These are phyloP conservation scores for Lasiodiplodia sp. DNA, from an alignment of 2,329 filamentous ascomycete species.

Conservation along the genomic window DNA sequence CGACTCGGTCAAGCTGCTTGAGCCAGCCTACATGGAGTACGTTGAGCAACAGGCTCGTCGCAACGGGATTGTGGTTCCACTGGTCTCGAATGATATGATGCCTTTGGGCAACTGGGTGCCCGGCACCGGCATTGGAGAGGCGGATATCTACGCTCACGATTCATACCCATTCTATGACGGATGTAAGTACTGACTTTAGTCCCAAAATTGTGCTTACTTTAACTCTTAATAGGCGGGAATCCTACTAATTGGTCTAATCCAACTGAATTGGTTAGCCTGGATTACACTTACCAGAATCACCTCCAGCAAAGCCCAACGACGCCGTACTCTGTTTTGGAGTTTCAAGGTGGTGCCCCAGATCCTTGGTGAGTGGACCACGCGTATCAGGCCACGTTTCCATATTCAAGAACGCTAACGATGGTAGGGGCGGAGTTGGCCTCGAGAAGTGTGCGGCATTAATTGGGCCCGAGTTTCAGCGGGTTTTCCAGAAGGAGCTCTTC, in stretches of 20 bases:
- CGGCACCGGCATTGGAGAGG: constrained; percentile 57
- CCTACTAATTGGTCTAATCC: constrained; percentile 60
- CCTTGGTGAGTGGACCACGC: constrained; percentile 27
- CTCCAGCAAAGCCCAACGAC: constrained; percentile 68
- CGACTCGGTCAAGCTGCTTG: constrained; percentile 64
- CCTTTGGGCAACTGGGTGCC: constrained; percentile 68
- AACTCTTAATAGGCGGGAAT: too few species aligned
- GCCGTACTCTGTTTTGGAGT: constrained; percentile 69
- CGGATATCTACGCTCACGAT: constrained; percentile 73
- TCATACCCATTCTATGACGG: constrained; percentile 63
- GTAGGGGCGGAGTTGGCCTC: constrained; percentile 76
- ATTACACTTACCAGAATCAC: constrained; percentile 64
- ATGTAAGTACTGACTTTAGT: too few species aligned
- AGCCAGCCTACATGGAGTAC: constrained; percentile 73
- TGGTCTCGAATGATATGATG: constrained; percentile 78
- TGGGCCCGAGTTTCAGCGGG: constrained; percentile 77
- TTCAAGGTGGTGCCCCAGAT: constrained; percentile 35
- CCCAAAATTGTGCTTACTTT: too few species aligned
- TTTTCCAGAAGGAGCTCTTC: constrained; percentile 81
- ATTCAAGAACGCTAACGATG: constrained; percentile 75
- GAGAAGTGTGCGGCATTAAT: constrained; percentile 70
- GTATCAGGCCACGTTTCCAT: constrained; percentile 53
- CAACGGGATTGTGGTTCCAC: constrained; percentile 75
- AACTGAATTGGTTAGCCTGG: constrained; percentile 69
- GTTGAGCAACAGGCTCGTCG: constrained; percentile 72